phyloP scores from a whole-genome alignment of 108 stramenopile genomes.

The Cyclotella sp. region DNA sequence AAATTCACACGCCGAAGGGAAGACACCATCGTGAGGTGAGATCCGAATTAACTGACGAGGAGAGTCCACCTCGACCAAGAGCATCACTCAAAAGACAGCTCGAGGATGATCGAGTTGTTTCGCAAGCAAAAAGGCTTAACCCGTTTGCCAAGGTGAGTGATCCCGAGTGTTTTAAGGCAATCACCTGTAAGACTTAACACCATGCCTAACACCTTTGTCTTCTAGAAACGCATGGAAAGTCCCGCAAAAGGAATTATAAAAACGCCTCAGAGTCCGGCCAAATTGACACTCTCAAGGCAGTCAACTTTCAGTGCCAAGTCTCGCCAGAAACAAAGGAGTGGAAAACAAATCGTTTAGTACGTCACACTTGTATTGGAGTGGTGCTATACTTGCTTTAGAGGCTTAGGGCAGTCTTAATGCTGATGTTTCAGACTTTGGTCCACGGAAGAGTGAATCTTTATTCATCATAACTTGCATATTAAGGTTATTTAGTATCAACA shows the following conservation, averaged over 20 bases:
- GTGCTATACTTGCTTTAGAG: neutral
- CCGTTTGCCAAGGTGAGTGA: slow-evolving; percentile 52
- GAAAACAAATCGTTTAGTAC: slow-evolving; percentile 47
- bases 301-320: slow-evolving; percentile 51
- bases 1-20: slow-evolving; percentile 15
- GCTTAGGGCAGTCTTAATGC: too few relatives aligned
- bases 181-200: neutral
- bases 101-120: slow-evolving; percentile 17
- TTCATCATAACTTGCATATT: too few relatives aligned
- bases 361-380: neutral
- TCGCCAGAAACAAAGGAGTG: slow-evolving; percentile 41
- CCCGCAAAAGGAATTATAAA: slow-evolving; percentile 52
- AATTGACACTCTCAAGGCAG: slow-evolving; percentile 39
- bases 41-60: slow-evolving; percentile 30
- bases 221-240: slow-evolving; percentile 44
- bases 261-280: slow-evolving; percentile 28
- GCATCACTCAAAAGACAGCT: slow-evolving; percentile 39
- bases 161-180: neutral
- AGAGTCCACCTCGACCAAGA: slow-evolving; percentile 29
- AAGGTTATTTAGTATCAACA: too few relatives aligned
- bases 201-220: neutral
- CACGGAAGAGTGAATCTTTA: too few relatives aligned
- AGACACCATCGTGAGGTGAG: slow-evolving; percentile 15
- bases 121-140: slow-evolving; percentile 29
- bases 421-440: too few relatives aligned